Base-by-base conservation (phyloP, 371 early-diverging fungal species). In the Rhizomucor miehei region DNA sequence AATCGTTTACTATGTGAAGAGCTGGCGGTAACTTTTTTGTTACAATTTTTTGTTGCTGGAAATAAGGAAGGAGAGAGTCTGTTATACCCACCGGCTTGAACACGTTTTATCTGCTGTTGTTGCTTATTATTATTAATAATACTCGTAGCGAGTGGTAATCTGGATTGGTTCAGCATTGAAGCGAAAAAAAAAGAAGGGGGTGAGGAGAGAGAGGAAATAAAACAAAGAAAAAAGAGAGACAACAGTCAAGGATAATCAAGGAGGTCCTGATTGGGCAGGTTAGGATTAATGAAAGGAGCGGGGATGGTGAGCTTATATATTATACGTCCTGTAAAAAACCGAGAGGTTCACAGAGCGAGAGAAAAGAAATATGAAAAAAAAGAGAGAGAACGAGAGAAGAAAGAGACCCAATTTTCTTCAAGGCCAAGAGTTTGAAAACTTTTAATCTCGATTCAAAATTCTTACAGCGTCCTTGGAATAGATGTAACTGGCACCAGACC, bases 401-500 rank as follows among this genome's bases (percentile, higher is more conserved):
- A 48, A 24, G 36, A 52, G 17, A 39, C 16, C 36, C 34, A 21
- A 11, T 45, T 37, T 54, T 44, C 16, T 41, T 20, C 35, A 34
- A 29, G 16, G 19, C 45, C 48, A 29, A 29, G 29, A 29, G 29
- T 5, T 3, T 29, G 3, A 8, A 29, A 29, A 29, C 3, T 8
- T 29, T 55, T 29, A 51, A n/a, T 55, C 44, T 37, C 41, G 55
- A 44, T 38, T 71, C 29, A 85, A 56, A 54, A 85, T 81, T 66
- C 72, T 77, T 45, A 91, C 86, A 12, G 89, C 89, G 57, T 90
- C 86, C 63, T 87, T 89, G 29, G 89, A 84, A 48, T 77, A 77
- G 35, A 92, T 51, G 60, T 93, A 93, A 24, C 91, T 86, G 20
- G 87, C 61, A 6, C 93, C 93, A 35, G 89, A 89, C 71, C 82